These are phyloP conservation scores for Globisporangium lucens DNA, from an alignment of 352 stramenopile species.

Conservation along the genomic window DNA sequence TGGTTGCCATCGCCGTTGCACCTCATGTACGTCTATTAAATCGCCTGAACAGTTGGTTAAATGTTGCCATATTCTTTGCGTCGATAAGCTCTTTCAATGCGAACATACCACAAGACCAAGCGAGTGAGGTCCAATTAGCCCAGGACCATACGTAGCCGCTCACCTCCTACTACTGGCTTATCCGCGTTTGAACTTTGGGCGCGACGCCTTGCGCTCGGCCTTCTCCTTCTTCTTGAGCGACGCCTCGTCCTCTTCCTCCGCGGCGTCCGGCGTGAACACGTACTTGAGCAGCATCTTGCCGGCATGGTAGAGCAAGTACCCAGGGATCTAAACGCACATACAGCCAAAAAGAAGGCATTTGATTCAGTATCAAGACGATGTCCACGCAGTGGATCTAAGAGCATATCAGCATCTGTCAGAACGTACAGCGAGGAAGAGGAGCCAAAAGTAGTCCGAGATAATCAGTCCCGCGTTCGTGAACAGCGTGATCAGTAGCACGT, in stretches of 20 bases:
- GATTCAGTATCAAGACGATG: background rate
- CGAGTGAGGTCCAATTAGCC: too few species aligned
- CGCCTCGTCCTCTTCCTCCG: constrained; percentile 51
- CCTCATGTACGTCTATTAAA: constrained; percentile 1
- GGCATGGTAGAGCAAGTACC: constrained; percentile 78
- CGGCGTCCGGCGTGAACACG: constrained; percentile 65
- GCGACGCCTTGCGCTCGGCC: constrained; percentile 55
- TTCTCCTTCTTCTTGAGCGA: constrained; percentile 77
- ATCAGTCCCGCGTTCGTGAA: constrained; percentile 73
- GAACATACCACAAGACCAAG: too few species aligned
- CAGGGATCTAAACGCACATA: constrained; percentile 46
- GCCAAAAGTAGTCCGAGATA: constrained; percentile 88
- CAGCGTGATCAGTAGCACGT: constrained; percentile 80
- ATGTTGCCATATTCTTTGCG: background rate
- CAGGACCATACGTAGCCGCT: too few species aligned
- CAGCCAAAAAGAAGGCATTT: background rate
- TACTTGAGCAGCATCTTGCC: constrained; percentile 78
- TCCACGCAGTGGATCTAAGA: background rate
- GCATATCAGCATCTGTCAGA: background rate
- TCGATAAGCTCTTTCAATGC: background rate
- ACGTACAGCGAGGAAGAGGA: constrained; percentile 70
- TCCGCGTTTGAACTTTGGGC: constrained; percentile 49
- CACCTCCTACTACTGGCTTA: constrained; percentile 17
- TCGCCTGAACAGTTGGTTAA: background rate
- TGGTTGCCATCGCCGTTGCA: background rate